phyloP scores from a whole-genome alignment of 306 rosid genomes.

The Gastrolobium bilobum region DNA sequence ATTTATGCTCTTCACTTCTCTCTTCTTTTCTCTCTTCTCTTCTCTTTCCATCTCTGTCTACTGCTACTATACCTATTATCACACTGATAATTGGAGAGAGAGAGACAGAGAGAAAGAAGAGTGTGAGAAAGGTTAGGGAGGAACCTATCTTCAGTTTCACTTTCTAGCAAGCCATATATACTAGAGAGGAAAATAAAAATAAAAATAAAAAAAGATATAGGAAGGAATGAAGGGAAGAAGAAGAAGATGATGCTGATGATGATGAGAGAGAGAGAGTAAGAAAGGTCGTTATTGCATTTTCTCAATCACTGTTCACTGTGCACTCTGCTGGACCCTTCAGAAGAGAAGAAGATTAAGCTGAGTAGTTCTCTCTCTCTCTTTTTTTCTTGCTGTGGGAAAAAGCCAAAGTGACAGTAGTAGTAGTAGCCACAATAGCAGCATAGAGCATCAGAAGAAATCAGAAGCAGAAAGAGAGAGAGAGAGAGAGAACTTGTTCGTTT shows the following conservation, averaged over 20 bases:
- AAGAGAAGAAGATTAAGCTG: not conserved
- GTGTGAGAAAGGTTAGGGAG: constrained; percentile 47
- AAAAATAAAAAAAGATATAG: constrained; percentile 10
- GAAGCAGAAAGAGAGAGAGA: constrained; percentile 7
- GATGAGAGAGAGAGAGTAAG: constrained; percentile 56
- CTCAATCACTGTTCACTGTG: constrained; percentile 44
- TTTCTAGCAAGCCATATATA: constrained; percentile 57
- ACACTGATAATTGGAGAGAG: constrained; percentile 82
- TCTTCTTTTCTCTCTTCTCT: not conserved
- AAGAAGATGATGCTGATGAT: constrained; percentile 39
- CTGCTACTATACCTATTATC: constrained; percentile 42
- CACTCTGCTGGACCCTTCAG: constrained; percentile 49
- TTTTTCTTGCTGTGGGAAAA: constrained; percentile 48
- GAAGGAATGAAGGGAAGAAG: constrained; percentile 4
- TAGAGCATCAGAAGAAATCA: constrained; percentile 7
- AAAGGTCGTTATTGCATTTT: constrained; percentile 73
- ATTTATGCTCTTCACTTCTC: not conserved
- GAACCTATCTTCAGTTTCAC: constrained; percentile 61
- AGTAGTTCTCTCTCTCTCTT: constrained; percentile 17
- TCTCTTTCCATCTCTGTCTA: not conserved
- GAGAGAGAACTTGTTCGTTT: constrained; percentile 27
- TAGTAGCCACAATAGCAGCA: constrained; percentile 54
- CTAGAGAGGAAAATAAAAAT: constrained; percentile 19
- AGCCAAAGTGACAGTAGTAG: constrained; percentile 73
- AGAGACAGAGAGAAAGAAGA: constrained; percentile 58